Evolutionary conservation across 2,329 filamentous ascomycete genomes (phyloP), one percentile per base, ranked within the genome.

Genomic region (Xylaria sp.): DNA sequence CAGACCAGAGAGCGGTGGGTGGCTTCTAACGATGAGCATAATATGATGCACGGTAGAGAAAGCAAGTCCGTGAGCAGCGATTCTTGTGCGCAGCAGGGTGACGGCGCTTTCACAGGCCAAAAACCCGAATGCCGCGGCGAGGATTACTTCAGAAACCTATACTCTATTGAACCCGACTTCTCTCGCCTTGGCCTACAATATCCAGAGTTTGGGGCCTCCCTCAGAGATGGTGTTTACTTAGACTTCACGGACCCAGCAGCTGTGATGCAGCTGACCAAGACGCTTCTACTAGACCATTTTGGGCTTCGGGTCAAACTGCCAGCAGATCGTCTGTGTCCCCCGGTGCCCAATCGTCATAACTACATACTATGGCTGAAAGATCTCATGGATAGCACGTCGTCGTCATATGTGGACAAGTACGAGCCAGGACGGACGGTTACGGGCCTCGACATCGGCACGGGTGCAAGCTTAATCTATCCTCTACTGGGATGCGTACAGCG

Each of bases 321-420:
- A 0, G 81, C 86, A 30, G 90, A 97, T 78, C 86, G 95, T 24
- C 84, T 99, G 0, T 98, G 95, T 77, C 96, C 95, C 12, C 93
- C 94, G 1, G 92, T 97, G 1, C 85, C 86, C 0, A 88, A 88
- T 69, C 89, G 94, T 58, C 90, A 97, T 79, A 96, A 95, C 76
- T 99, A 99, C 78, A 88, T 98, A 21, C 82, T 94, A 8, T 98
- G 94, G 94, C 83, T 98, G 1, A 93, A 97, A 75, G 85, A 86
- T 2, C 86, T 99, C 0, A 78, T 98, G 6, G 93, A 97, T 75
- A 90, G 89, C 0, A 91, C 90, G 0, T 84, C 90, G 0, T 82
- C 82, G 0, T 90, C 88, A 72, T 72, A 64, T 45, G 19, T 48
- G 1, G 83, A 89, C 62, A 78, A 82, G 0, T 80, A 85, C 2